phyloP scores from a whole-genome alignment of 768 basidiomycete species.

The Serendipita sp. region DNA sequence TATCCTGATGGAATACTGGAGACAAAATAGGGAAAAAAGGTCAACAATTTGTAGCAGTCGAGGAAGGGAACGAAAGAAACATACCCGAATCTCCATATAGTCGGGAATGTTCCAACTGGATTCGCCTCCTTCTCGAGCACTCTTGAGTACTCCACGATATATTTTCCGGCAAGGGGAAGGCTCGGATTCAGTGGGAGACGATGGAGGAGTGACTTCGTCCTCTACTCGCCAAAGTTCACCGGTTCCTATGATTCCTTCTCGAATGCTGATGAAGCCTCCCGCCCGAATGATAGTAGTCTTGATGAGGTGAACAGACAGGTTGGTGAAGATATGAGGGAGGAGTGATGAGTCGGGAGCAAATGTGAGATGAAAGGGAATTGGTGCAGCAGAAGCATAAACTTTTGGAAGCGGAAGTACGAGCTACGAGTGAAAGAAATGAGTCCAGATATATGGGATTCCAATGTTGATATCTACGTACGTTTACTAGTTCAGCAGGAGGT shows the following conservation, averaged over 20 bases:
- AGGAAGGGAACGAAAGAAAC: background rate
- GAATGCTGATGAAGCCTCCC: background rate
- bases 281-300: background rate
- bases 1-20: background rate
- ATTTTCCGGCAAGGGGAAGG: background rate
- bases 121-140: background rate
- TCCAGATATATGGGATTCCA: background rate
- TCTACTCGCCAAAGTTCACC: background rate
- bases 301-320: background rate
- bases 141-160: background rate
- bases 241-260: background rate
- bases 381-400: background rate
- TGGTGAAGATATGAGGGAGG: background rate
- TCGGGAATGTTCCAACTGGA: conserved; percentile 2
- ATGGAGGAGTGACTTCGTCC: background rate
- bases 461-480: background rate
- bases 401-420: background rate
- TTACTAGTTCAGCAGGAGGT: background rate
- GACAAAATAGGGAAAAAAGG: too few species aligned
- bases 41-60: background rate
- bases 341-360: background rate
- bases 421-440: background rate
- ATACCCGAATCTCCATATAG: background rate
- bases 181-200: background rate
- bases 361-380: background rate